Evolutionary conservation across 768 basidiomycete species (phyloP).

Genomic region (Mycena haematopus): DNA sequence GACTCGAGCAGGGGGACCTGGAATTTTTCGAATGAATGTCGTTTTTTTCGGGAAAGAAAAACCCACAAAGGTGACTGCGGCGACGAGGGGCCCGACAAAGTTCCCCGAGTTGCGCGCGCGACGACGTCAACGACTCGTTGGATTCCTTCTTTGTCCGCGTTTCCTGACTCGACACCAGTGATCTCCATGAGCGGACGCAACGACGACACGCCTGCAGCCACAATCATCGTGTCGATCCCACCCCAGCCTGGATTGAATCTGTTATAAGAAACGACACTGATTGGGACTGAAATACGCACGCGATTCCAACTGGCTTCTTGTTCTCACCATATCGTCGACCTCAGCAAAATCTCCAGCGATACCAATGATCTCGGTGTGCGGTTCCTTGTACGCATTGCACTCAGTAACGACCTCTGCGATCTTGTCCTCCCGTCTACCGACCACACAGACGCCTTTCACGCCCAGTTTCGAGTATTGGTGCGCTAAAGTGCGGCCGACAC

Average conservation of each 20-base stretch:
- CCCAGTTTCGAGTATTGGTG: constrained; percentile 76
- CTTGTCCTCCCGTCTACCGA: constrained; percentile 65
- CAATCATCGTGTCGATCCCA: constrained; percentile 82
- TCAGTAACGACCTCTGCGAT: constrained; percentile 67
- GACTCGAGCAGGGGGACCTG: constrained; percentile 79
- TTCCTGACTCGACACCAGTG: constrained; percentile 56
- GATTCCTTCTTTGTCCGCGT: constrained; percentile 55
- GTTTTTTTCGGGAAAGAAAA: not conserved
- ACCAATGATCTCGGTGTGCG: constrained; percentile 48
- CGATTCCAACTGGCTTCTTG: constrained; percentile 58
- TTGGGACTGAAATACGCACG: constrained; percentile 48
- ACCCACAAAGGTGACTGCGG: constrained; percentile 76
- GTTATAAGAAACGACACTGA: not conserved
- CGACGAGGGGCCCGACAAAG: constrained; percentile 71
- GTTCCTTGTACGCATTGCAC: constrained; percentile 45
- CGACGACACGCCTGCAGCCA: constrained; percentile 86
- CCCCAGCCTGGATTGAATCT: constrained; percentile 65
- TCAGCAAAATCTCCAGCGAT: constrained; percentile 68
- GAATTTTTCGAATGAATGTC: constrained; percentile 2
- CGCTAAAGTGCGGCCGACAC: constrained; percentile 79
- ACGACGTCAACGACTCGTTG: constrained; percentile 63
- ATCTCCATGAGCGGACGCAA: constrained; percentile 76
- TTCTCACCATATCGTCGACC: constrained; percentile 68
- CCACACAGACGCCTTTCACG: constrained; percentile 69
- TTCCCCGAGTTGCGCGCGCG: constrained; percentile 60